phyloP scores from a whole-genome alignment of 2,329 filamentous ascomycete species.

The Cercospora zeae-maydis region DNA sequence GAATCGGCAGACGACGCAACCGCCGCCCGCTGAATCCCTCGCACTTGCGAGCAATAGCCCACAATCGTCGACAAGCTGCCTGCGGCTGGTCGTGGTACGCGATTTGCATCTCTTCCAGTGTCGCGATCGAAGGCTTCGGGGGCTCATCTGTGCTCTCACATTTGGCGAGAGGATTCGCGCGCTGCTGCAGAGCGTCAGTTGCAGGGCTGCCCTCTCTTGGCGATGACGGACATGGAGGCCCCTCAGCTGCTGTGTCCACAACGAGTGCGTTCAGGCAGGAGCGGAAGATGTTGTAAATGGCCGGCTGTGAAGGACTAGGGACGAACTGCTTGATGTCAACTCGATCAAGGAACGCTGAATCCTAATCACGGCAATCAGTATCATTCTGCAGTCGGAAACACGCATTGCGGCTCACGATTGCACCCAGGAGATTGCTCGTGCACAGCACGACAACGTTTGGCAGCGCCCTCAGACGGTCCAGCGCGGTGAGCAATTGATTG shows the following conservation, averaged over 20 bases:
- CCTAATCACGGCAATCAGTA: slow-evolving; percentile 2
- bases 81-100: slow-evolving; percentile 21
- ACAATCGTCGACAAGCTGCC: slow-evolving; percentile 33
- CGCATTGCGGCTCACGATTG: slow-evolving; percentile 35
- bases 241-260: not conserved
- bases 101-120: slow-evolving; percentile 32
- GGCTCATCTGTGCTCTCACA: slow-evolving; percentile 2
- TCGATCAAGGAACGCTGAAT: slow-evolving; percentile 16
- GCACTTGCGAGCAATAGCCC: slow-evolving; percentile 35
- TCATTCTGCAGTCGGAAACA: slow-evolving; percentile 9
- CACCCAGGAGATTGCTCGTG: slow-evolving; percentile 49
- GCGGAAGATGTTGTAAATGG: slow-evolving; percentile 49
- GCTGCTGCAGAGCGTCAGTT: not conserved
- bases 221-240: not conserved
- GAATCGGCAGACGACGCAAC: slow-evolving; percentile 41
- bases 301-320: slow-evolving; percentile 39
- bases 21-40: slow-evolving; percentile 43
- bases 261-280: slow-evolving; percentile 48
- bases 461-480: slow-evolving; percentile 44
- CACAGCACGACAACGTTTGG: slow-evolving; percentile 49
- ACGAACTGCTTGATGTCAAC: slow-evolving; percentile 49
- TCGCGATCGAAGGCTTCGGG: slow-evolving; percentile 27
- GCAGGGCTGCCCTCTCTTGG: not conserved
- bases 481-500: slow-evolving; percentile 49
- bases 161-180: not conserved